Base-by-base conservation (phyloP, 2,329 filamentous ascomycete genomes). In the Aspergillus neoniger region DNA sequence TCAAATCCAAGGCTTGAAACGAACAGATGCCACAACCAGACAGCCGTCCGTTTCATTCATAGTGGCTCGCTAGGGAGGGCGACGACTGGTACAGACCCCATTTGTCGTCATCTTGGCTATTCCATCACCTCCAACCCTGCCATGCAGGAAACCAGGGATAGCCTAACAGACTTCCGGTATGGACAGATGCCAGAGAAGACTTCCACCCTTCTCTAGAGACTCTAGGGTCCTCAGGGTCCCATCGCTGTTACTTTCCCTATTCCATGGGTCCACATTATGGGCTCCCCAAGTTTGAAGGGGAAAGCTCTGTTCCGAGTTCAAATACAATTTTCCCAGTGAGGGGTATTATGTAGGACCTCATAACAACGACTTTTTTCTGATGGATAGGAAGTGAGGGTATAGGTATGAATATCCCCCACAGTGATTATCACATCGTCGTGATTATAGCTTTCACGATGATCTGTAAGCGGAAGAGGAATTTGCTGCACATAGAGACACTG, bases 1-100 rank as follows among this genome's bases (percentile, higher is more conserved):
- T 47, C 53, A 32, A 55, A 55, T 55, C 53, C 32, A 5, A 17
- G 25, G 6, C 15, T n/a, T 50, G 47, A 50, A 50, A 50, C 47
- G 15, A 19, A 50, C 47, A 50, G 47, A 50, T 28, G 10, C 41
- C 41, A 21, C 19, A 17, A n/a, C 19, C 41, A 23, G 41, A 44
- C 41, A 44, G 39, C 41, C 41, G 41, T 44, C 19, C 10, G 47
- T 50, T 50, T 50, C 47, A 50, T 19, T 55, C 53, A 55, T 17
- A 41, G 36, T 54, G 5, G 32, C 50, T 43, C 25, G 19, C 38
- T 30, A 30, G 30, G 30, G n/a, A 47, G 9, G 36, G n/a, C 15
- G 23, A n/a, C 25, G 39, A n/a, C 17, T 55, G 41, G 19, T 53
- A 21, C 39, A 28, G 28, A 14, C 15, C 19, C 53, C 41, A 47